Conservation (phyloP, 2,329 filamentous ascomycete genomes). For the Delphinella strobiligena region DNA sequence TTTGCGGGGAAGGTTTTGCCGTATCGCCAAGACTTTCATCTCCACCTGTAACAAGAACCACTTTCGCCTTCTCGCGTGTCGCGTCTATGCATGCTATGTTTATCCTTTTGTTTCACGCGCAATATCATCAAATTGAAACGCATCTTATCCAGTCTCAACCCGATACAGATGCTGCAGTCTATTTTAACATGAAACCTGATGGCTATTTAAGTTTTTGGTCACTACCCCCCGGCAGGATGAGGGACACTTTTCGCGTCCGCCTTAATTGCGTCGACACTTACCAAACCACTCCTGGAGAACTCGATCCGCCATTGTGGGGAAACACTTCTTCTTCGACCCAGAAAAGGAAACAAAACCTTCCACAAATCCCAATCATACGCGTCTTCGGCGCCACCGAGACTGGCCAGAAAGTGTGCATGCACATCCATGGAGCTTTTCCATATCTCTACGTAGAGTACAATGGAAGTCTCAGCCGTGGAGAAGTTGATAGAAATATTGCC, state of each 20-base stretch:
- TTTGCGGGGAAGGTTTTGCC: too few species aligned
- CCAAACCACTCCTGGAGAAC: conserved; percentile 62
- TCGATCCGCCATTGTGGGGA: conserved; percentile 60
- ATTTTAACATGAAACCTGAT: not conserved
- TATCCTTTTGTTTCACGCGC: not conserved
- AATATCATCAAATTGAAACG: too few species aligned
- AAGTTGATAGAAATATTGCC: conserved; percentile 65
- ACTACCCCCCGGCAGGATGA: too few species aligned
- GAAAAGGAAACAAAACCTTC: conserved; percentile 41
- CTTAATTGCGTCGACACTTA: conserved; percentile 96
- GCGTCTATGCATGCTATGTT: too few species aligned
- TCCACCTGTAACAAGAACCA: too few species aligned
- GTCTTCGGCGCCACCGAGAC: conserved; percentile 89
- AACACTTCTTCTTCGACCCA: conserved; percentile 42
- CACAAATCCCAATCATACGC: conserved; percentile 74
- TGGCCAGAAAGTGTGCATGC: conserved; percentile 89
- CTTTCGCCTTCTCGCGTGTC: too few species aligned
- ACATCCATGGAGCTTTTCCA: conserved; percentile 90
- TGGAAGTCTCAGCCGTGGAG: conserved; percentile 41
- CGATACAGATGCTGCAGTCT: not conserved
- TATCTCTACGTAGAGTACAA: conserved; percentile 88
- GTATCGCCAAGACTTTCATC: too few species aligned
- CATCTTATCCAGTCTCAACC: too few species aligned
- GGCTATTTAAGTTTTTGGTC: too few species aligned
- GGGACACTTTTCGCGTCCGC: conserved; percentile 60